Percentiles rank a stretch among this genome's conserved stretches.
Evolutionary conservation across 108 stramenopile genomes (phyloP).

Genomic region (Pseudonitzschia delicatissima): DNA sequence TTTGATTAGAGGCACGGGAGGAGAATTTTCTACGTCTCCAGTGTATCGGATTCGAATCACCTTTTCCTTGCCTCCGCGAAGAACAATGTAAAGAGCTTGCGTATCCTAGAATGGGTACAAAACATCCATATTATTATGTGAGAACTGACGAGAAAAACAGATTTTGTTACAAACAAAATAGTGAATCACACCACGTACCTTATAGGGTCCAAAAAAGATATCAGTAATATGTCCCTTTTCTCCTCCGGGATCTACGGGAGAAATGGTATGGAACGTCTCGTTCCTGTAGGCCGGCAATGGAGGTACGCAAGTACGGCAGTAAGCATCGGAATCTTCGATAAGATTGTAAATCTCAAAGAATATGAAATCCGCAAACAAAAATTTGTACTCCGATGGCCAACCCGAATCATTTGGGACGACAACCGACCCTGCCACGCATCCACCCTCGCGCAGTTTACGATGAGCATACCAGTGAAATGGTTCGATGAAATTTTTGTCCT

Average conservation of each 20-base stretch:
- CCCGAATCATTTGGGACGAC: slow-evolving; percentile 18
- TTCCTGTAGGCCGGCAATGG: slow-evolving; percentile 7
- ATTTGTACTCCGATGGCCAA: slow-evolving; percentile 29
- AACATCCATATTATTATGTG: slow-evolving; percentile 17
- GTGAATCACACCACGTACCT: slow-evolving; percentile 13
- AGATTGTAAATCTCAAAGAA: slow-evolving; percentile 19
- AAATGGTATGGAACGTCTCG: neutral
- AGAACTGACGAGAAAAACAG: slow-evolving; percentile 10
- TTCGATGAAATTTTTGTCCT: slow-evolving; percentile 5
- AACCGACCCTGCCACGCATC: slow-evolving; percentile 17
- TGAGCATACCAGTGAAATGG: slow-evolving; percentile 31
- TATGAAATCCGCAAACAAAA: slow-evolving; percentile 29
- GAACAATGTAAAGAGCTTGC: slow-evolving; percentile 13
- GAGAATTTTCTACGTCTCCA: slow-evolving; percentile 3
- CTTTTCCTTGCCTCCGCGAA: neutral
- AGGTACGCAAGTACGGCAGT: slow-evolving; percentile 19
- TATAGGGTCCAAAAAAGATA: slow-evolving; percentile 34
- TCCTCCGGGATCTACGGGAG: neutral
- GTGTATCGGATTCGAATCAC: slow-evolving; percentile 14
- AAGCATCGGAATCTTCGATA: slow-evolving; percentile 7
- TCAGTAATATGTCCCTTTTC: slow-evolving; percentile 8
- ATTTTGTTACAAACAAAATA: neutral
- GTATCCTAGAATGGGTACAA: neutral
- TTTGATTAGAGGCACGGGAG: slow-evolving; percentile 18
- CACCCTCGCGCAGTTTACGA: slow-evolving; percentile 16